These are phyloP conservation scores for Neofusicoccum parvum DNA, from an alignment of 2,329 filamentous ascomycete genomes.

Conservation along the genomic window DNA sequence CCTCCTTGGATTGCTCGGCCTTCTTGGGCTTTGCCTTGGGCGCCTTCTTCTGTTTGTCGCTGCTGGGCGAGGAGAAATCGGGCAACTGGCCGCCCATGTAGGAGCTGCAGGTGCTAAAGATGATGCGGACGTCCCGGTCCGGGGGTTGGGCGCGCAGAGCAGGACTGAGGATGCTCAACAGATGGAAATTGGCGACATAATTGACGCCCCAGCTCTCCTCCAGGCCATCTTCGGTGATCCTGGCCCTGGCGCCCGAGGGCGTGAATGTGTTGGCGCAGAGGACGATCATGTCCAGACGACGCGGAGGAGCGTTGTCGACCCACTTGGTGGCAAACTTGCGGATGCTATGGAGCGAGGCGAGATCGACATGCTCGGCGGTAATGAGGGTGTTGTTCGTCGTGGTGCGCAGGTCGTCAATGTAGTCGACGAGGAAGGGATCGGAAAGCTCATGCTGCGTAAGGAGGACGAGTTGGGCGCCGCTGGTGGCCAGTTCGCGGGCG, in stretches of 20 bases:
- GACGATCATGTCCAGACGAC: conserved; percentile 87
- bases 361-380: conserved; percentile 92
- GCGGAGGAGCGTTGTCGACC: conserved; percentile 91
- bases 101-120: conserved; percentile 83
- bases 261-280: conserved; percentile 81
- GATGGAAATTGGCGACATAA: conserved; percentile 92
- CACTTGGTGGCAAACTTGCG: conserved; percentile 94
- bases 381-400: conserved; percentile 81
- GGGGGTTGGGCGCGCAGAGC: conserved; percentile 88
- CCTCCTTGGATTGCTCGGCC: conserved; percentile 19
- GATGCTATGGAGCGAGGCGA: conserved; percentile 85
- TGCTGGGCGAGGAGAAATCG: conserved; percentile 49
- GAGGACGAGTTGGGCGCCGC: conserved; percentile 88
- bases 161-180: conserved; percentile 87
- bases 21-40: conserved; percentile 25
- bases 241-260: conserved; percentile 63
- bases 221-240: conserved; percentile 73
- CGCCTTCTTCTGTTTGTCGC: conserved; percentile 57
- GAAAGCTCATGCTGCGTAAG: conserved; percentile 79
- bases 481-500: conserved; percentile 71
- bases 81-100: conserved; percentile 79
- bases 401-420: conserved; percentile 82
- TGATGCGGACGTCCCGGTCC: conserved; percentile 86
- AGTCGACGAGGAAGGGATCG: conserved; percentile 89
- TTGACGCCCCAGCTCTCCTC: conserved; percentile 94